Conservation (phyloP, 2,329 filamentous ascomycete species). For the Aureobasidium vineae region DNA sequence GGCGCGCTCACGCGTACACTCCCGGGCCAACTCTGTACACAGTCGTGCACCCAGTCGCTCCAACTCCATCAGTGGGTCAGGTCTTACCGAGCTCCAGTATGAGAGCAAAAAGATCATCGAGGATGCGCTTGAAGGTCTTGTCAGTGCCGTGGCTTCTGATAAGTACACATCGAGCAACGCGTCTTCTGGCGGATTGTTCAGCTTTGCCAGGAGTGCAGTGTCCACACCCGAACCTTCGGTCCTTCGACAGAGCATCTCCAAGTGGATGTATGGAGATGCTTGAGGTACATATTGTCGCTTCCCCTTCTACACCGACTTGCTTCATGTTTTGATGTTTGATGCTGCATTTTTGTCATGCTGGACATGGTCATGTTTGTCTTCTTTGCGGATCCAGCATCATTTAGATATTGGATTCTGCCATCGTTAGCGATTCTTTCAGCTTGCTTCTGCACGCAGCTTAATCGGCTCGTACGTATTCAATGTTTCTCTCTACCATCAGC, state of each 20-base stretch:
- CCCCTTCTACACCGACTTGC: neutral
- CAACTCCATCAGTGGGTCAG: constrained; percentile 20
- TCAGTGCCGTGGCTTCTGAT: constrained; percentile 21
- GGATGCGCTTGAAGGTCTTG: constrained; percentile 23
- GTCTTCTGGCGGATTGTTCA: constrained; percentile 9
- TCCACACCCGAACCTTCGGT: constrained; percentile 21
- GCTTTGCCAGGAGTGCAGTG: constrained; percentile 2
- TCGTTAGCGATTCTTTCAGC: neutral
- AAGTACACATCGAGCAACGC: constrained; percentile 1
- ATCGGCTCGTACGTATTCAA: neutral
- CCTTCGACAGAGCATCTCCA: constrained; percentile 24
- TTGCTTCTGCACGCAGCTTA: neutral
- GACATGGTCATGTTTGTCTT: neutral
- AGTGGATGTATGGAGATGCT: constrained; percentile 26
- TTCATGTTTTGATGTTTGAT: neutral
- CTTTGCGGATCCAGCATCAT: neutral
- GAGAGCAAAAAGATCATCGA: constrained; percentile 26
- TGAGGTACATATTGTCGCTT: neutral
- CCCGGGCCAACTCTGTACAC: constrained; percentile 16
- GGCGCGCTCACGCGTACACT: constrained; percentile 6
- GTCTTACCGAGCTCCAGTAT: constrained; percentile 18
- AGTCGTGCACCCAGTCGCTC: constrained; percentile 19
- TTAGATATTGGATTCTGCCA: neutral
- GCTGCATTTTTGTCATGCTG: neutral
- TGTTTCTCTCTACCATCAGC: neutral